Base-by-base conservation (phyloP, 345 rosid species). In the Odontarrhena argentea region DNA sequence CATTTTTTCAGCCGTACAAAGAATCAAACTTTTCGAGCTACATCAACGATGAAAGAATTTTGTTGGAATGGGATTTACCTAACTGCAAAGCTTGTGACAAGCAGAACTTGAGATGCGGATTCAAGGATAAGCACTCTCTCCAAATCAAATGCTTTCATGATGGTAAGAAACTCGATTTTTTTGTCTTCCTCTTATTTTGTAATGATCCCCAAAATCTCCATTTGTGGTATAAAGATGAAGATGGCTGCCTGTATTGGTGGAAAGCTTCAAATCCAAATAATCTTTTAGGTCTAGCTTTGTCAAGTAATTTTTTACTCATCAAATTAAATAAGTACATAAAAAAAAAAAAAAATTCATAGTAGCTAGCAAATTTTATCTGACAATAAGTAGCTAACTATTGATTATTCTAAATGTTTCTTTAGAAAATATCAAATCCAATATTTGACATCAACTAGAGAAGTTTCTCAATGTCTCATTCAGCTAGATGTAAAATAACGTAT, bases 61-160 rank as follows among this genome's bases (percentile, higher is more conserved):
- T 26, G 69, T 30, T 86, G 13, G 69, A 81, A 24, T 91, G 96
- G 96, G 2, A 25, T 61, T 44, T 54, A 1, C 88, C 94, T 10
- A 59, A 78, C 60, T 91, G 94, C 49, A 50, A 2, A 2, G 68
- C 71, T 18, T 88, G 97, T 66, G 92, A 84, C 65, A 48, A 58
- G 42, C 79, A 84, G 78, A 22, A 63, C 71, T 25, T 62, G 42
- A 66, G 22, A 4, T 91, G 96, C 14, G 86, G 88, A 18, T 76
- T 79, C 71, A 32, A 47, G 52, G 74, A 70, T 69, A 78, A 75
- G 15, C 55, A 44, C 2, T 76, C 68, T 45, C 65, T 55, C 18
- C 71, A 75, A 63, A 64, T 84, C 37, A 85, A 65, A 25, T 88
- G 96, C 41, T 81, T 61, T 57, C 13, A 38, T 18, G 43, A 71